Evolutionary conservation across 2,329 filamentous ascomycete genomes (phyloP), one percentile per base, ranked within the genome.

Genomic region (Scedosporium apiospermum): DNA sequence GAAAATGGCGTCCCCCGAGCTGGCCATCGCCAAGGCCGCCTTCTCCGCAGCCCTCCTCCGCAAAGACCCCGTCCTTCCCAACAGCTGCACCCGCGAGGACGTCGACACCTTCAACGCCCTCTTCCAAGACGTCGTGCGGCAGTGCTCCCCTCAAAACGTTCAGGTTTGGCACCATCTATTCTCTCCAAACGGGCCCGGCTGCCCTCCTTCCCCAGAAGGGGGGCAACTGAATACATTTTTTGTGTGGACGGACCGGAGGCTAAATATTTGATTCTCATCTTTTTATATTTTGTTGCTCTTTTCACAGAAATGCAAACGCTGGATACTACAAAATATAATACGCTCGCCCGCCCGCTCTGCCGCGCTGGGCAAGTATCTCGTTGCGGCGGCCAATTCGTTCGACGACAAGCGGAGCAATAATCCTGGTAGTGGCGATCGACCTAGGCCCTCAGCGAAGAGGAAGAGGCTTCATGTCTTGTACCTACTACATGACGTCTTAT

Each of bases 221-320:
- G 27, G 9, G 59, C 26, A 42, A 14, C 3, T 30, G 23, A 58
- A n/a, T 18, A 46, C 42, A 51, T 46, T 58, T n/a, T n/a, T 55
- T 63, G 34, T 14, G 57, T 26, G 55, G 42, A 41, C 9, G 21
- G 9, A 26, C 26, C 21, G 27, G 30, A 34, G 42, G 23, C 57
- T 63, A 60, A 59, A 60, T 41, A n/a, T 41, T 60, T 61, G 57
- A 51, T 46, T 63, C 59, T 34, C 42, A 18, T 51, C 18, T 59
- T 41, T 57, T 38, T 58, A n/a, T 61, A 46, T 26, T 16, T 59
- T 14, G n/a, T 18, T 18, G 9, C 18, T 44, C 44, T 42, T 34
- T 58, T 44, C 64, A 77, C 84, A 96, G 92, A 89, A 85, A 80
- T 93, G 90, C 83, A 96, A 93, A 83, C 81, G 84, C 76, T 96